Conservation (phyloP, 805 yeast species). For the Danielia oregonensis region DNA sequence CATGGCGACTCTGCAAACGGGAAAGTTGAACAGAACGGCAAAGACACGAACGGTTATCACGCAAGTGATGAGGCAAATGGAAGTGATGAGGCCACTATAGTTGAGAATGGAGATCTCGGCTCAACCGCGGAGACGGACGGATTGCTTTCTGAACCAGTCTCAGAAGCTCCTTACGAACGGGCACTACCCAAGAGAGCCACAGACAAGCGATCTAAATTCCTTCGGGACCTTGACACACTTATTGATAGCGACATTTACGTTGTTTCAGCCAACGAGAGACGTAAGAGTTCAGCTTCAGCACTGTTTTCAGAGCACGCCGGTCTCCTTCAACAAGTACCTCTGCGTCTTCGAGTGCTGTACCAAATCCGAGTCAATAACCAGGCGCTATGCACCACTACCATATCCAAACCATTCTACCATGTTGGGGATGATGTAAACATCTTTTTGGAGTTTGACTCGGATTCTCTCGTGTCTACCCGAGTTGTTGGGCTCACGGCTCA, state of each 20-base stretch:
- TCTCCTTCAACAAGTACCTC: conserved; percentile 10
- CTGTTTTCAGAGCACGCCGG: conserved; percentile 11
- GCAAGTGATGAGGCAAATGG: neutral
- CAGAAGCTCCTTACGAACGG: too few relatives aligned
- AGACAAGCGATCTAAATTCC: conserved; percentile 7
- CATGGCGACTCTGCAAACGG: neutral
- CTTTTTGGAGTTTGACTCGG: conserved; percentile 20
- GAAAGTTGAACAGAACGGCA: neutral
- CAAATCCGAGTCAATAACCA: conserved; percentile 32
- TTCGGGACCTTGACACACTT: conserved; percentile 29
- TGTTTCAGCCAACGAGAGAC: conserved; percentile 29
- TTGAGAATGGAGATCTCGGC: too few relatives aligned
- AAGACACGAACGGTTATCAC: neutral
- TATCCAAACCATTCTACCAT: conserved; percentile 34
- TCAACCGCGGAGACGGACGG: too few relatives aligned
- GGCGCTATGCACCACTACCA: conserved; percentile 28
- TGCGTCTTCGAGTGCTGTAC: conserved; percentile 17
- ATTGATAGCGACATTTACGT: conserved; percentile 32
- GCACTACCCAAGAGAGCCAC: neutral
- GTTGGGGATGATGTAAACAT: conserved; percentile 38
- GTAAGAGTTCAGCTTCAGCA: conserved; percentile 23
- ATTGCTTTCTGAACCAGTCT: too few relatives aligned
- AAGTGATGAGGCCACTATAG: too few relatives aligned
- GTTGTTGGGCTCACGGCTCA: conserved; percentile 32
- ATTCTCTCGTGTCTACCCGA: conserved; percentile 12